Percentiles rank a stretch among this genome's conserved stretches.
Conservation (phyloP, 192 early-diverging fungal genomes). For the Coemansia umbellata region DNA sequence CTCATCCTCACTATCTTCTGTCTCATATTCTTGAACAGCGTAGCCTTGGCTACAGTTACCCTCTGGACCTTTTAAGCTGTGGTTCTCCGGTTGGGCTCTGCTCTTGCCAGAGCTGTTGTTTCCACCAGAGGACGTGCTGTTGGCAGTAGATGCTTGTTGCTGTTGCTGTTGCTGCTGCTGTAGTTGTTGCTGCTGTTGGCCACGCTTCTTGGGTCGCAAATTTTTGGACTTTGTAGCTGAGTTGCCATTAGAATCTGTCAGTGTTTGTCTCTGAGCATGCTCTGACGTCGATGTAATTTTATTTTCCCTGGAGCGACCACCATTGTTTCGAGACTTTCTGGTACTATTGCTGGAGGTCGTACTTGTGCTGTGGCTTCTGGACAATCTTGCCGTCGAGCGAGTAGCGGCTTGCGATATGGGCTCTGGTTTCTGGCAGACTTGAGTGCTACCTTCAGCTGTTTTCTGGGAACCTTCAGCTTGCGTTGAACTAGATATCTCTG, state of each 20-base stretch:
- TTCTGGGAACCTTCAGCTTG: too few species aligned
- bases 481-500: too few species aligned
- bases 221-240: slow-evolving; percentile 1
- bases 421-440: too few species aligned
- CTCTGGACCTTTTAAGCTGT: neutral
- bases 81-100: neutral
- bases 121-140: neutral
- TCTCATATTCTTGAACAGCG: slow-evolving; percentile 3
- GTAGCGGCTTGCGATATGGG: neutral
- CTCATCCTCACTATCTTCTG: slow-evolving; percentile 20
- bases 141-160: neutral
- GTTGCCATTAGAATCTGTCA: too few species aligned
- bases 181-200: neutral
- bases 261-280: too few species aligned
- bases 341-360: neutral
- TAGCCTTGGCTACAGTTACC: neutral
- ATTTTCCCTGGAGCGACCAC: neutral
- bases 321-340: neutral
- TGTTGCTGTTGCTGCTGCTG: neutral
- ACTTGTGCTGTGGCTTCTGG: neutral
- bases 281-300: too few species aligned
- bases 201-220: slow-evolving; percentile 1
- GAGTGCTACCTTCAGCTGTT: too few species aligned
- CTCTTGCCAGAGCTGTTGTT: neutral
- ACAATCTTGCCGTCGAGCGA: neutral